Evolutionary conservation across 108 stramenopile genomes (phyloP), one percentile per base, ranked within the genome.

Genomic region (Mayamaea pseudoterrestris): DNA sequence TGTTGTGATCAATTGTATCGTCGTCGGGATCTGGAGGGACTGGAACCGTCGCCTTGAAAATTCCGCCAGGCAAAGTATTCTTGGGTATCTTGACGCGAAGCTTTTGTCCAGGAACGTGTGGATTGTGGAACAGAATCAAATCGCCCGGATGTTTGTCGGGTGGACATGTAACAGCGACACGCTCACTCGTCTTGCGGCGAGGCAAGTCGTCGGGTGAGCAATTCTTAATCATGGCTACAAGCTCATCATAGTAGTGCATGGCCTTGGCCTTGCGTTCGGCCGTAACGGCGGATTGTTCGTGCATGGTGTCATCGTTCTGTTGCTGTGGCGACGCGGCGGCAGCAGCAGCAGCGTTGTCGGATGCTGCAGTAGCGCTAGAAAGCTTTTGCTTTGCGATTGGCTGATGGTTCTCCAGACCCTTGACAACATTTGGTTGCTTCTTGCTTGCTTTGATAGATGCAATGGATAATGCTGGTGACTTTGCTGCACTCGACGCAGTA

Each of bases 21-120:
- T 80, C 76, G 45, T 61, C 57, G 30, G 21, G 16, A 36, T 45
- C 50, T 47, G 42, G 4, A 1, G 78, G 71, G 13, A 55, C 61
- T 11, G 88, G 82, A 6, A 90, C 76, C 8, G 62, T 80, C 7
- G 80, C 88, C 26, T 67, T 65, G 49, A 83, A 85, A 44, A 65
- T 76, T 16, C 63, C 58, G 6, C 83, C 87, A 12, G 77, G 65
- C 36, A 45, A 37, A 21, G 54, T 51, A 37, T 78, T 76, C 24
- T 77, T 68, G 0, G 88, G 88, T 17, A 85, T 73, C 30, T 67
- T 55, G 21, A 85, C 83, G 30, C 72, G 73, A n/a, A 90, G 60
- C 46, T 68, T 74, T 57, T 90, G 88, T 18, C 74, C 77, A 14
- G 69, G 72, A 27, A 77, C 63, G 32, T 76, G 73, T 29, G 86